phyloP scores from a whole-genome alignment of 164 flowering plant species.

The Dillenia suffruticosa region DNA sequence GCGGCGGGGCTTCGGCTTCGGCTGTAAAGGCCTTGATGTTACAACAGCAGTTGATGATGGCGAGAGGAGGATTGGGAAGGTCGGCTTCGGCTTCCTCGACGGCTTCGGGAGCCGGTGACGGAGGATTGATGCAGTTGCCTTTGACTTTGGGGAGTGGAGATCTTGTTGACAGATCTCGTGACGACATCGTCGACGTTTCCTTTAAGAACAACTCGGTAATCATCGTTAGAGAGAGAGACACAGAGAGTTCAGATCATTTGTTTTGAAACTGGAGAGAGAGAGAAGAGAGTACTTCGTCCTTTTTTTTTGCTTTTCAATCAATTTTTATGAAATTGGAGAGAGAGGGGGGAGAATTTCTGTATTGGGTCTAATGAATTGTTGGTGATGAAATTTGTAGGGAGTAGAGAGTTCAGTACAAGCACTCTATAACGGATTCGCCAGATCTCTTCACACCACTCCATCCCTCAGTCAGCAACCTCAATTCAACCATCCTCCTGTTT shows the following conservation, averaged over 20 bases:
- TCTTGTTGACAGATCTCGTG: slow-evolving; percentile 10
- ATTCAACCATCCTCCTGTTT: slow-evolving; percentile 50
- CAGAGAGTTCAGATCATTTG: not conserved
- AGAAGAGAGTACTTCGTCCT: not conserved
- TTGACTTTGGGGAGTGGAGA: slow-evolving; percentile 23
- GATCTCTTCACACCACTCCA: slow-evolving; percentile 41
- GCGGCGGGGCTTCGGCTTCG: slow-evolving; percentile 11
- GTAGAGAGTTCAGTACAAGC: slow-evolving; percentile 51
- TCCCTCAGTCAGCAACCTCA: slow-evolving; percentile 40
- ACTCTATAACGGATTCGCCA: slow-evolving; percentile 54
- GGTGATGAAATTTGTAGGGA: slow-evolving; percentile 20
- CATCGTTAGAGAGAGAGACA: not conserved
- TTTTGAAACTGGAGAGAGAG: not conserved
- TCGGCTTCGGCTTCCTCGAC: slow-evolving; percentile 12
- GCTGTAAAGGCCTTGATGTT: slow-evolving; percentile 28
- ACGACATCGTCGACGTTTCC: slow-evolving; percentile 36
- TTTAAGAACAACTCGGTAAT: slow-evolving; percentile 31
- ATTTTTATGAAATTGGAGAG: not conserved
- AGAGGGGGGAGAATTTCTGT: too few relatives aligned
- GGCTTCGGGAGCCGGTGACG: slow-evolving; percentile 8
- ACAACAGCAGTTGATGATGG: slow-evolving; percentile 45
- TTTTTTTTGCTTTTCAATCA: not conserved
- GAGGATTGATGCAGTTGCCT: slow-evolving; percentile 30
- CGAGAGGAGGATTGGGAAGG: slow-evolving; percentile 26
- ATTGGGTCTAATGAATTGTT: too few relatives aligned